These are phyloP conservation scores for Crucihimalaya himalaica DNA, from an alignment of 345 rosid genomes.

Conservation along the genomic window DNA sequence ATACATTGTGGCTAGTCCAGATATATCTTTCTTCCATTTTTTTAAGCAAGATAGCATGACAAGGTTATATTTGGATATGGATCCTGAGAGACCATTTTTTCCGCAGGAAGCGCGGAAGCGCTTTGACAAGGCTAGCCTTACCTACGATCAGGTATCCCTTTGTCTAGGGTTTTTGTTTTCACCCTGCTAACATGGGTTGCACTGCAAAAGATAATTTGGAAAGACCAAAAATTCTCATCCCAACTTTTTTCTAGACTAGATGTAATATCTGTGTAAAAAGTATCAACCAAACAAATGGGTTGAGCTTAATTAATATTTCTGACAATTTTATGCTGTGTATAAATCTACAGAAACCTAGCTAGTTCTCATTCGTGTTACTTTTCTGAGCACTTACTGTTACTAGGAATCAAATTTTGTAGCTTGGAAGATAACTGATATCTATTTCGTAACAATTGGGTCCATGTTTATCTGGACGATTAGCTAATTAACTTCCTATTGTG, in stretches of 20 bases:
- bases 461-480: background rate
- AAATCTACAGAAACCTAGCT: conserved; percentile 11
- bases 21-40: conserved; percentile 13
- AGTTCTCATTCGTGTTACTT: background rate
- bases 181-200: conserved; percentile 11
- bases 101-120: conserved; percentile 93
- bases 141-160: conserved; percentile 81
- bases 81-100: conserved; percentile 40
- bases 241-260: background rate
- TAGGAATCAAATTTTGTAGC: conserved; percentile 13
- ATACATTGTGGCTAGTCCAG: conserved; percentile 14
- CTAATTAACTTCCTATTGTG: conserved; percentile 18
- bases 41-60: background rate
- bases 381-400: background rate
- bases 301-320: background rate
- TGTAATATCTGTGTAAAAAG: background rate
- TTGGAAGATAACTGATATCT: conserved; percentile 10
- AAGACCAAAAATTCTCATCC: background rate
- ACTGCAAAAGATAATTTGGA: background rate
- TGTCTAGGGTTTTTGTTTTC: conserved; percentile 17
- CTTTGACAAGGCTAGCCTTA: conserved; percentile 94
- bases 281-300: background rate
- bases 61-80: conserved; percentile 12
- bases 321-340: conserved; percentile 4
- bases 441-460: background rate